Base-by-base conservation (phyloP, 345 rosid genomes). In the Eutrema heterophyllum region DNA sequence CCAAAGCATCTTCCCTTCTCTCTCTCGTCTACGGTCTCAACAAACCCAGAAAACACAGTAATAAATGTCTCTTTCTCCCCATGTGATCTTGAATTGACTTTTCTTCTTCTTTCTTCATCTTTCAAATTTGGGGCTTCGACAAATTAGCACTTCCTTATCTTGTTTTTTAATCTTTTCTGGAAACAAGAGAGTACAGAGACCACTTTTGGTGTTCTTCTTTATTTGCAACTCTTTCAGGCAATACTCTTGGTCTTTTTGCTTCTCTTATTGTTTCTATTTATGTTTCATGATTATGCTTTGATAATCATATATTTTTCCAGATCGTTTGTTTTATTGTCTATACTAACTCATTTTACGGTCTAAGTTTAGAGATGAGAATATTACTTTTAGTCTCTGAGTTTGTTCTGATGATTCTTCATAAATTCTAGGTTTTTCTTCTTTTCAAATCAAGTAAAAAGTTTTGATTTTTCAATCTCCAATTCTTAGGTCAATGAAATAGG, bases 1-100 rank as follows among this genome's bases (percentile, higher is more conserved):
- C 18, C 44, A 36, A 35, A 52, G 75, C 66, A 62, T 69, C 43
- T 51, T 15, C 32, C 2, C 44, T n/a, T 27, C 60, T 71, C 64
- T 35, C 32, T 38, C 33, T 48, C 66, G n/a, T 56, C 50, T 36
- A 11, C 61, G 6, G 26, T 15, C 43, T 24, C 50, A 32, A 44
- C 49, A 55, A 57, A 52, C 75, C 41, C 65, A 55, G n/a, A 50
- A 73, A 38, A 36, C 44, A 32, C 45, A 39, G 75, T 70, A 50
- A 29, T 56, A 39, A 55, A 64, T 18, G 75, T 56, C 71, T 70
- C 21, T 70, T 55, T 70, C 75, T 64, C 24, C 41, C 52, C 76
- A 64, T 76, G 71, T 70, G 80, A 70, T 76, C 43, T 63, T 70
- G 16, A 2, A 6, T 55, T 64, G 80, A 76, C 66, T 76, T 29